These are phyloP conservation scores for Plectranthus barbatus DNA, from an alignment of 257 asterid species.

Conservation along the genomic window DNA sequence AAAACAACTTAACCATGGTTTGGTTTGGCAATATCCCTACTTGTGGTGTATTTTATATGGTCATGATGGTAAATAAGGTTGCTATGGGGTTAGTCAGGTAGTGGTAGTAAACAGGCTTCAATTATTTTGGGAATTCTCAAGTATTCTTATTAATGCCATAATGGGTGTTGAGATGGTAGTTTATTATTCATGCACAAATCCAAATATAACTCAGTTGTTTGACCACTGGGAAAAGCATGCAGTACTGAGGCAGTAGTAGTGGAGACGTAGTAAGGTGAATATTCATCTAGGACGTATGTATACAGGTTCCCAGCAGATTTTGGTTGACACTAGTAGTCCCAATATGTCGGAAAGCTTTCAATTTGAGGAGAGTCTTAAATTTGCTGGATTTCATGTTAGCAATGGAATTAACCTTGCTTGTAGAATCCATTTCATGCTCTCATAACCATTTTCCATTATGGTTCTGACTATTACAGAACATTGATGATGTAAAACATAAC, in stretches of 20 bases:
- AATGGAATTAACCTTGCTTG: background rate
- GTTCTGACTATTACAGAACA: slow-evolving; percentile 54
- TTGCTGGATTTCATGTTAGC: background rate
- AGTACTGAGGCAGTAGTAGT: background rate
- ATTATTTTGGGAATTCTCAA: background rate
- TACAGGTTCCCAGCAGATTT: background rate
- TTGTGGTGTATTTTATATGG: background rate
- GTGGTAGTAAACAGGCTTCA: background rate
- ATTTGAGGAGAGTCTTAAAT: background rate
- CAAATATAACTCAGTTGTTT: background rate
- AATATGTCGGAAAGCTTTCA: background rate
- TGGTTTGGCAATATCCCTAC: background rate
- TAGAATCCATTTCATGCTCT: background rate
- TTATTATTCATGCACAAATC: slow-evolving; percentile 1
- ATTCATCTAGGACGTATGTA: background rate
- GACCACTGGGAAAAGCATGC: background rate
- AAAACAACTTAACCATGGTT: background rate
- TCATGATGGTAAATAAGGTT: background rate
- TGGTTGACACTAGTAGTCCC: background rate
- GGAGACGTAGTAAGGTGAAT: background rate
- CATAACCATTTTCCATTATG: slow-evolving; percentile 7
- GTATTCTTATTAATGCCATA: background rate
- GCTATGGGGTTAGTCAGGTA: background rate
- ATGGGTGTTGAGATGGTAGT: background rate
- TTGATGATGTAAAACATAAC: slow-evolving; percentile 66